Evolutionary conservation across 148 eudicot species (phyloP).

Genomic region (Oxyria digyna): DNA sequence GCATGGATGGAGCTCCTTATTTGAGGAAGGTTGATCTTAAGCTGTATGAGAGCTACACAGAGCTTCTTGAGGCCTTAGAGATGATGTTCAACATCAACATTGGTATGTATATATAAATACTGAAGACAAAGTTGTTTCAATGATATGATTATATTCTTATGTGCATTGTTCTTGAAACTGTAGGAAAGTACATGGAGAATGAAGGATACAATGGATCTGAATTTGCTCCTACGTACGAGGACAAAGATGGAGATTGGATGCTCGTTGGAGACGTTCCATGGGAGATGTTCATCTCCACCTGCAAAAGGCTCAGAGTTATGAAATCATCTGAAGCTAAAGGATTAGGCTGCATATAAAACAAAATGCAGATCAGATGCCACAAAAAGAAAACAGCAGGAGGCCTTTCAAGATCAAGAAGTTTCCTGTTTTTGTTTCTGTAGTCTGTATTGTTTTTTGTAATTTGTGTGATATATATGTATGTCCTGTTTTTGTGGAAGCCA

Average conservation of each 20-base stretch:
- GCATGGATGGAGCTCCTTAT: slow-evolving; percentile 45
- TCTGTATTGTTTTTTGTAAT: neutral
- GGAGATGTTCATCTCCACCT: slow-evolving; percentile 64
- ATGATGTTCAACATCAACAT: slow-evolving; percentile 27
- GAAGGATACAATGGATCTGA: slow-evolving; percentile 27
- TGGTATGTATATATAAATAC: neutral
- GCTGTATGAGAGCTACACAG: slow-evolving; percentile 19
- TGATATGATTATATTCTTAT: neutral
- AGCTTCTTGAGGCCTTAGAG: slow-evolving; percentile 25
- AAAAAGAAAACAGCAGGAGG: neutral
- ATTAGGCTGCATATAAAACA: slow-evolving; percentile 24
- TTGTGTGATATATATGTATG: neutral
- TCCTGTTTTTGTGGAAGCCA: neutral
- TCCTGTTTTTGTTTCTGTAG: neutral
- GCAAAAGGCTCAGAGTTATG: slow-evolving; percentile 74
- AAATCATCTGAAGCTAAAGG: slow-evolving; percentile 71
- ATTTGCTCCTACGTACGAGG: slow-evolving; percentile 22
- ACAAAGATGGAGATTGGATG: slow-evolving; percentile 46
- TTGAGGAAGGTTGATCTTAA: slow-evolving; percentile 35
- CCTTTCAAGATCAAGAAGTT: neutral
- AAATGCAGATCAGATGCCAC: neutral
- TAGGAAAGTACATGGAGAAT: slow-evolving; percentile 14
- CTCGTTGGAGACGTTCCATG: slow-evolving; percentile 80
- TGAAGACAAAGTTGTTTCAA: neutral
- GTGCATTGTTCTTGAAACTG: neutral